Base-by-base conservation (phyloP, 2,329 filamentous ascomycete species). In the Trichoderma sp. region DNA sequence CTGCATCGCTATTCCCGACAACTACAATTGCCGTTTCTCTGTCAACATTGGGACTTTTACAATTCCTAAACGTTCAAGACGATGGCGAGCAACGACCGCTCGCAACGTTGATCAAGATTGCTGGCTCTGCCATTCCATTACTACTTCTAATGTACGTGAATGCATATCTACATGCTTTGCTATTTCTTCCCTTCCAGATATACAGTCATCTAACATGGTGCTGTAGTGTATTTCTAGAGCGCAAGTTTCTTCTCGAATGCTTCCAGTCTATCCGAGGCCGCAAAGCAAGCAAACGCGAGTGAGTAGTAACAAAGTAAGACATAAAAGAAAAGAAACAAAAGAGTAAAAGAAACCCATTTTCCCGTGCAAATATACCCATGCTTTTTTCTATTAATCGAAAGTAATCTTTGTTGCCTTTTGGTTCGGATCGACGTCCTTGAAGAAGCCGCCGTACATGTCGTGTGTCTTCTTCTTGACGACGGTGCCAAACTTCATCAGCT, bases 401-500 rank as follows among this genome's bases (percentile, higher is more conserved):
- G 90, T 95, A 80, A 98, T 97, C 86, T 97, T 98, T 71, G 92
- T 96, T 32, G 93, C 91, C 81, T 93, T 91, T 83, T 95, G 92
- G 80, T 88, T 93, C 81, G 91, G 91, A 77, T 93, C 92, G 9
- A 93, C 90, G 77, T 98, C 94, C 83, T 96, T 97, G 87, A 93
- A 97, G 81, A 98, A 98, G 36, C 94, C 94, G 71, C 96, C 96
- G 79, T 98, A 99, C 62, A 93, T 92, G 78, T 94, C 93, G 84
- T 99, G 96, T 63, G 91, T 89, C 94, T 98, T 98, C 90, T 97
- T 98, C 90, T 98, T 99, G 67, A 99, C 96, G 1, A 95, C 98
- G 26, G 94, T 97, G 77, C 96, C 96, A 76, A 98, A 99, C 84
- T 97, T 98, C 81, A 98, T 86, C 47, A 99, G 85, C 30, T 93